A percentile compares a stretch with the other conserved stretches of the same genome.
These are phyloP conservation scores for Sporobolomyces roseus DNA, from an alignment of 768 basidiomycete species.

Conservation along the genomic window DNA sequence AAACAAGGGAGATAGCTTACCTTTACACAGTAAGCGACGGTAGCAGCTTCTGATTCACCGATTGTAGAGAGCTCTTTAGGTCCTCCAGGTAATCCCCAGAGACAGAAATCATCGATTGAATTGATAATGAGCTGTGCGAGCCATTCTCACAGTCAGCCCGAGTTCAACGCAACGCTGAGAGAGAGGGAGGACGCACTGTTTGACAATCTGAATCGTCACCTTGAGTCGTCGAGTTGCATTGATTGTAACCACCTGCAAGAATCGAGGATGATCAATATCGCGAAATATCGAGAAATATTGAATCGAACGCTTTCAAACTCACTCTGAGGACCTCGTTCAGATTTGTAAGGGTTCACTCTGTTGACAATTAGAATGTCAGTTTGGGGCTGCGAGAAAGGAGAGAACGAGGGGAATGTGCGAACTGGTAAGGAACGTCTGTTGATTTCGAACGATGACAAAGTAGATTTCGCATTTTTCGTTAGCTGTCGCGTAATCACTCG, in stretches of 20 bases:
- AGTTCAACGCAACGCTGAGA: background rate
- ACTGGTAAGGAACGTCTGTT: constrained; percentile 18
- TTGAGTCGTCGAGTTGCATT: constrained; percentile 21
- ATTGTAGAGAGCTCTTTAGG: constrained; percentile 13
- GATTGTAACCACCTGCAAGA: constrained; percentile 14
- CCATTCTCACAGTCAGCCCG: too few species aligned
- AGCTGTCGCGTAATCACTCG: too few species aligned
- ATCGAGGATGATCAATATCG: background rate
- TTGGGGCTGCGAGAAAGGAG: background rate
- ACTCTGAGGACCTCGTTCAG: constrained; percentile 24
- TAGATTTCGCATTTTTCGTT: too few species aligned
- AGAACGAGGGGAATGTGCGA: background rate
- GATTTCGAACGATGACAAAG: background rate
- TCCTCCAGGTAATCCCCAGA: constrained; percentile 28
- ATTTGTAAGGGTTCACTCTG: constrained; percentile 28
- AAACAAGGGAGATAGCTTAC: background rate
- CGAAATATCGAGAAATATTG: background rate
- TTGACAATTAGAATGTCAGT: too few species aligned
- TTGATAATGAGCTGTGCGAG: constrained; percentile 45
- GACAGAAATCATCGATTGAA: constrained; percentile 40
- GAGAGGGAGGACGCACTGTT: background rate
- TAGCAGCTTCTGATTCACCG: constrained; percentile 35
- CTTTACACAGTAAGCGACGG: constrained; percentile 44
- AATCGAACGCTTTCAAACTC: too few species aligned
- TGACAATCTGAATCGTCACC: constrained; percentile 29